Conservation (phyloP, 2,329 filamentous ascomycete species). For the Clonostachys byssicola region DNA sequence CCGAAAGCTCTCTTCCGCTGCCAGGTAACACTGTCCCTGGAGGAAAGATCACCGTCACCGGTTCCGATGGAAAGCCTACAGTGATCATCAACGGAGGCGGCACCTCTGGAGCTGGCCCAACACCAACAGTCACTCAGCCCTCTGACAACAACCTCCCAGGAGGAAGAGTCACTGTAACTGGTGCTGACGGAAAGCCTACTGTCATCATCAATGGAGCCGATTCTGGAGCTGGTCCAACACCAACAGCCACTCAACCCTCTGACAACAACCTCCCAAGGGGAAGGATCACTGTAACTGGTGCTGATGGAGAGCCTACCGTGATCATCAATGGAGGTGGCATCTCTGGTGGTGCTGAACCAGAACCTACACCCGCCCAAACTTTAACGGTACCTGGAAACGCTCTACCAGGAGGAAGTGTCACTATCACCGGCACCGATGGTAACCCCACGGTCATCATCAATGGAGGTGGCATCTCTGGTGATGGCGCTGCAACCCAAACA, state of each 20-base stretch:
- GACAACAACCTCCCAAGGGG: not conserved
- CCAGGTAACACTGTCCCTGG: not conserved
- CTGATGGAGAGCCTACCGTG: constrained; percentile 1
- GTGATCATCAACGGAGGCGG: constrained; percentile 1
- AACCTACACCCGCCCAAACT: not conserved
- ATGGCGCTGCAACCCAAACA: not conserved
- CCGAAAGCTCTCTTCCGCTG: too few relatives aligned
- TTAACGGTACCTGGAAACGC: not conserved
- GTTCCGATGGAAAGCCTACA: constrained; percentile 1
- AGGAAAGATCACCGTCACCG: not conserved
- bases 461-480: not conserved
- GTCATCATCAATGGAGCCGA: constrained; percentile 1
- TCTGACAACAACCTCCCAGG: not conserved
- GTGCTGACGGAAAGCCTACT: constrained; percentile 1
- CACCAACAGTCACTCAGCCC: not conserved
- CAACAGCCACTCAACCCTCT: not conserved
- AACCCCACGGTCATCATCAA: constrained; percentile 3
- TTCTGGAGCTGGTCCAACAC: not conserved
- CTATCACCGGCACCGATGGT: constrained; percentile 1
- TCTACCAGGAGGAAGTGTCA: not conserved
- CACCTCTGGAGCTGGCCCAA: not conserved
- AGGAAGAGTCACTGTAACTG: not conserved
- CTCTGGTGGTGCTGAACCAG: not conserved
- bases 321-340: constrained; percentile 1
- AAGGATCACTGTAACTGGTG: not conserved